Conservation (phyloP, 306 rosid species). For the Leucaena leucocephala region DNA sequence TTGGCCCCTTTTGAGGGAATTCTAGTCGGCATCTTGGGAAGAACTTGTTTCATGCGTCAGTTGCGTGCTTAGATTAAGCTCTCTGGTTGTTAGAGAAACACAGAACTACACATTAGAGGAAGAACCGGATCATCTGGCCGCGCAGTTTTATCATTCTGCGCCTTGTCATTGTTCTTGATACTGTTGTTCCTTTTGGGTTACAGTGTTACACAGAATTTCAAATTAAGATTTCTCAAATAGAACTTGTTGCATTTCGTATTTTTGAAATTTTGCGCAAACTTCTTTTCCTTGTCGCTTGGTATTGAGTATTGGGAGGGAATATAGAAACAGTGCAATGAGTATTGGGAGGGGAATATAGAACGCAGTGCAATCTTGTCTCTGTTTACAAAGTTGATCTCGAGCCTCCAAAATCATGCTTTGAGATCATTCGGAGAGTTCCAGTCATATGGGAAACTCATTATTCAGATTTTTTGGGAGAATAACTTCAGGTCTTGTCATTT, state of each 20-base stretch:
- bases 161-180: background rate
- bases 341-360: background rate
- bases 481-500: background rate
- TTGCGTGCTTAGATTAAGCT: slow-evolving; percentile 1
- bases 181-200: background rate
- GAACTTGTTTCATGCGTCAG: slow-evolving; percentile 5
- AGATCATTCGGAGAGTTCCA: background rate
- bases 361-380: background rate
- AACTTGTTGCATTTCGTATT: background rate
- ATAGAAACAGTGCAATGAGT: background rate
- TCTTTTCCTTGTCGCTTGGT: background rate
- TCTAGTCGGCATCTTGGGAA: slow-evolving; percentile 29
- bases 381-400: background rate
- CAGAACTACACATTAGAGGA: background rate
- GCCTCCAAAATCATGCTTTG: background rate
- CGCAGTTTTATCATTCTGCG: background rate
- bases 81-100: background rate
- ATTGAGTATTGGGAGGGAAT: background rate
- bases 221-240: background rate
- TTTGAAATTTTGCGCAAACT: background rate
- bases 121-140: background rate
- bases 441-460: background rate
- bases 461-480: background rate
- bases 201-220: background rate
- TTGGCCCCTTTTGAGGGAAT: slow-evolving; percentile 91